Percentiles rank a stretch among this genome's conserved stretches.
Evolutionary conservation across 2,329 filamentous ascomycete genomes (phyloP).

Genomic region (Pezicula carpinea): DNA sequence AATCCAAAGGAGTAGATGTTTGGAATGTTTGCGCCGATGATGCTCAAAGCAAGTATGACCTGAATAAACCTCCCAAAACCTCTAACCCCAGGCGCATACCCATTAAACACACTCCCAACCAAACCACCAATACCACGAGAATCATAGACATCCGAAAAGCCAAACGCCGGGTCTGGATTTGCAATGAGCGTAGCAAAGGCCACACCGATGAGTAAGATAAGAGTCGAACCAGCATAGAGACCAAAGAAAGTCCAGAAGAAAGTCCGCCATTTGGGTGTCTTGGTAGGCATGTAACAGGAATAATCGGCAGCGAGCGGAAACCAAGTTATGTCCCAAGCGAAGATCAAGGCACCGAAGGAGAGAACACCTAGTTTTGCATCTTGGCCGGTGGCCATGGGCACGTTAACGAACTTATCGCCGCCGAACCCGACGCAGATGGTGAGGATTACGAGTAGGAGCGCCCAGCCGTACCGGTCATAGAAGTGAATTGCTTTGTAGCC

Average conservation of each 20-base stretch:
- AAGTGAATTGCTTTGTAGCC: conserved; percentile 18
- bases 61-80: conserved; percentile 67
- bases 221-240: conserved; percentile 63
- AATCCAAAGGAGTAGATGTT: conserved; percentile 65
- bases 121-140: conserved; percentile 59
- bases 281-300: conserved; percentile 67
- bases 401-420: conserved; percentile 44
- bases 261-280: conserved; percentile 51
- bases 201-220: conserved; percentile 65
- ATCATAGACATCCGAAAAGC: conserved; percentile 48
- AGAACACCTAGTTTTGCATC: conserved; percentile 56
- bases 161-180: conserved; percentile 45
- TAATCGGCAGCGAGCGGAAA: conserved; percentile 69
- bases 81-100: conserved; percentile 43
- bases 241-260: conserved; percentile 65
- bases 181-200: conserved; percentile 61
- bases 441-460: conserved; percentile 13
- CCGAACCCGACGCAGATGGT: conserved; percentile 16
- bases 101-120: conserved; percentile 56
- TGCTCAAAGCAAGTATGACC: conserved; percentile 56
- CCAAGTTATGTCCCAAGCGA: conserved; percentile 67
- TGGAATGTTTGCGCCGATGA: conserved; percentile 63
- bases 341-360: conserved; percentile 60
- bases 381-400: conserved; percentile 49
- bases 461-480: conserved; percentile 17